Conservation (phyloP, 169 alveolate genomes). For the Eimeria falciformis region DNA sequence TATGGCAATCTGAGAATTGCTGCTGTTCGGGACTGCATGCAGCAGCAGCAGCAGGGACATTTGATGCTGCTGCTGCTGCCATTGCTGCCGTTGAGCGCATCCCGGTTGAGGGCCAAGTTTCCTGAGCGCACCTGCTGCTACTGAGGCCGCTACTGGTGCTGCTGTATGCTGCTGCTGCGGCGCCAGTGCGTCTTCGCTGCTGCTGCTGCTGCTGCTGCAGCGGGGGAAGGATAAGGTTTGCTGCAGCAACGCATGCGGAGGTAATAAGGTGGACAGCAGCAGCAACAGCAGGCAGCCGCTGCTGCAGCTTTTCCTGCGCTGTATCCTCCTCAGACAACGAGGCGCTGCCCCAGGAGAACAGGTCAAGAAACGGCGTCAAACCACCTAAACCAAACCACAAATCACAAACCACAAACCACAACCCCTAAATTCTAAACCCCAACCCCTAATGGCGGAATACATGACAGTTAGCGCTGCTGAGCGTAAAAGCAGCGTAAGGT, state of each 20-base stretch:
- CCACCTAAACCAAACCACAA: slow-evolving; percentile 17
- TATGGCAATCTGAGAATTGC: slow-evolving; percentile 7
- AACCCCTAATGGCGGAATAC: too few relatives aligned
- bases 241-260: slow-evolving; percentile 49
- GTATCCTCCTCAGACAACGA: slow-evolving; percentile 1
- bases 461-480: neutral
- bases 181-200: neutral
- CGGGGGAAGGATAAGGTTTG: slow-evolving; percentile 37
- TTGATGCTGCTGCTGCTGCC: slow-evolving; percentile 8
- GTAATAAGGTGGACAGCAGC: slow-evolving; percentile 12
- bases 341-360: slow-evolving; percentile 28
- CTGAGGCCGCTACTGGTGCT: neutral
- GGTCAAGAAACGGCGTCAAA: slow-evolving; percentile 16
- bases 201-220: slow-evolving; percentile 46
- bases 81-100: neutral
- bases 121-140: neutral
- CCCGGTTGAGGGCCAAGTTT: neutral
- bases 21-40: neutral
- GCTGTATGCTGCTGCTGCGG: neutral
- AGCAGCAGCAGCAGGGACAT: slow-evolving; percentile 29
- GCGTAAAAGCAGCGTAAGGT: neutral
- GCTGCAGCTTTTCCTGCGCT: slow-evolving; percentile 20
- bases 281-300: slow-evolving; percentile 47
- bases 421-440: neutral
- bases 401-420: too few relatives aligned